A percentile compares a stretch with the other conserved stretches of the same genome.
These are phyloP conservation scores for Sextonia rubra DNA, from an alignment of 164 flowering plant genomes.

Conservation along the genomic window DNA sequence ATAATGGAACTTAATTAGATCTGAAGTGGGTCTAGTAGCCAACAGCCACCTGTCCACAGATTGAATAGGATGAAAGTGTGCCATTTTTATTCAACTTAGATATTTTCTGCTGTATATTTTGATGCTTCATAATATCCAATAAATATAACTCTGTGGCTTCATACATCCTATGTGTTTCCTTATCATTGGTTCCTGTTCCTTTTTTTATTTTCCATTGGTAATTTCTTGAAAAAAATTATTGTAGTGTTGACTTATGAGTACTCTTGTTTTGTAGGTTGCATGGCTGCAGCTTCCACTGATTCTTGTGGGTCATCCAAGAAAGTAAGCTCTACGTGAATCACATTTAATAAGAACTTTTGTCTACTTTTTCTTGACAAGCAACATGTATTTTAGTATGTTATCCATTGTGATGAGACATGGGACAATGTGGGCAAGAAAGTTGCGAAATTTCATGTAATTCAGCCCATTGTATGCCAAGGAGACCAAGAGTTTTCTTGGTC, in stretches of 20 bases:
- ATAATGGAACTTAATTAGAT: not conserved
- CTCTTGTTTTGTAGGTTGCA: conserved; percentile 30
- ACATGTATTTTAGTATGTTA: too few relatives aligned
- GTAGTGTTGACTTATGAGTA: not conserved
- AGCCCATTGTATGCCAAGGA: too few relatives aligned
- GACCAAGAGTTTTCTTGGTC: too few relatives aligned
- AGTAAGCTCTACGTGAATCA: conserved; percentile 31
- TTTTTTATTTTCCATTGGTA: not conserved
- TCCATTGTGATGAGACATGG: too few relatives aligned
- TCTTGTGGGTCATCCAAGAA: conserved; percentile 51
- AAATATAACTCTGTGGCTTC: too few relatives aligned
- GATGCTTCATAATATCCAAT: too few relatives aligned
- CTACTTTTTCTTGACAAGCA: too few relatives aligned
- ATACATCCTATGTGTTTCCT: not conserved
- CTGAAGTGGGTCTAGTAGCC: not conserved
- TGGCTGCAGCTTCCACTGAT: conserved; percentile 34
- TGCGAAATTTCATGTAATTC: too few relatives aligned
- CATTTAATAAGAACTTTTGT: not conserved
- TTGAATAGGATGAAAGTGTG: too few relatives aligned
- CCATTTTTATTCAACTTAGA: too few relatives aligned
- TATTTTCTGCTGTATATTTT: too few relatives aligned
- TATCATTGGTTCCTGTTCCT: not conserved
- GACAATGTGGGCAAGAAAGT: too few relatives aligned
- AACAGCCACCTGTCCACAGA: not conserved
- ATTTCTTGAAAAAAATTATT: not conserved